Base-by-base conservation (phyloP, 2,329 filamentous ascomycete genomes). In the Colletotrichum chlorophyti region DNA sequence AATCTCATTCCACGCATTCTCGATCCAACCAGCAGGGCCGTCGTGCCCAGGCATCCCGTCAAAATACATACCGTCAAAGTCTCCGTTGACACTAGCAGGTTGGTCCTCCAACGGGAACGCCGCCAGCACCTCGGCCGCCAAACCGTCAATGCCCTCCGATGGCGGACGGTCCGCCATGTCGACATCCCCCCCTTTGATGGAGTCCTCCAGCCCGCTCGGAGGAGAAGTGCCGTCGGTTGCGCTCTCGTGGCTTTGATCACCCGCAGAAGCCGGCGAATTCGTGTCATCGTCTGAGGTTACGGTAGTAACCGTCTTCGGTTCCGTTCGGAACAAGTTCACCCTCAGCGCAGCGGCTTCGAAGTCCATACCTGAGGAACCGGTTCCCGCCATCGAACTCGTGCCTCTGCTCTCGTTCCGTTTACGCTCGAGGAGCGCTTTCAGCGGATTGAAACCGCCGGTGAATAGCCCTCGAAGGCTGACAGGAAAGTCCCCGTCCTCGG, bases 401-500 rank as follows among this genome's bases (percentile, higher is more conserved):
- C 24, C 49, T 10, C 24, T 49, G 12, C 34, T 40, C n/a, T 60
- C 54, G 10, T 41, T 45, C 5, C 66, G 58, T 31, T 68, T 68
- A 24, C 64, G 60, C 12, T 67, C 65, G 10, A 73, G 69, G 11
- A 75, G 67, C 0, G 67, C 65, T 41, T 69, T 67, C 27, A 74
- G 65, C 8, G 74, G 70, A 50, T 70, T 75, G 40, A 72, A 71
- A 24, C 74, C 73, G 4, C 72, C 69, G 0, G 71, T 69, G 60
- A 77, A 76, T 2, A 77, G 63, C 3, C 66, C 66, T 1, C 73
- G 70, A 4, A 77, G 65, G 26, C 71, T 74, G 7, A 71, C 72
- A 1, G 75, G 74, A 32, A 78, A 76, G 55, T 78, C 75, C 0
- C 72, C 69, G 43, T 77, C 75, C 34, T 73, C 72, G 0, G 73